Evolutionary conservation across 2,329 filamentous ascomycete genomes (phyloP).

Genomic region (Tolypocladium guangdongense): DNA sequence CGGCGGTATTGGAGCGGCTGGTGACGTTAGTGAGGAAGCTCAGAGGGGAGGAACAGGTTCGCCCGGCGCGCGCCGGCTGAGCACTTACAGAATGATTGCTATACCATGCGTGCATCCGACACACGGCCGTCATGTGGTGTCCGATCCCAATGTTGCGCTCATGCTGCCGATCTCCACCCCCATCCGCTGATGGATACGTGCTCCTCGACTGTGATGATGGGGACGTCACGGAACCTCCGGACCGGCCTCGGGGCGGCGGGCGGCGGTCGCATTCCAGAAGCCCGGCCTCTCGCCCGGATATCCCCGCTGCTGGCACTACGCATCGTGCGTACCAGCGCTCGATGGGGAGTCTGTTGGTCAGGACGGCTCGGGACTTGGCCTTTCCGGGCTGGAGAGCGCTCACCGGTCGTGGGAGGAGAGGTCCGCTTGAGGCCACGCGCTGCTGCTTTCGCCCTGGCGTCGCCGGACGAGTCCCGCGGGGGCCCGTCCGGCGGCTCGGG

Average conservation of each 20-base stretch:
- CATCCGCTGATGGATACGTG: conserved; percentile 1
- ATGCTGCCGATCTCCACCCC: conserved; percentile 4
- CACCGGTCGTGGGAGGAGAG: conserved; percentile 9
- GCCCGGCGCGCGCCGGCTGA: too few relatives aligned
- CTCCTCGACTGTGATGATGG: conserved; percentile 19
- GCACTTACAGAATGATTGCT: background rate
- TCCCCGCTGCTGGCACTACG: background rate
- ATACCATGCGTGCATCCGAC: background rate
- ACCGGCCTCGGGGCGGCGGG: conserved; percentile 14
- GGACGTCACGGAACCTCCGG: conserved; percentile 13
- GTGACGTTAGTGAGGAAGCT: background rate
- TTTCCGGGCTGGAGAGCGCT: conserved; percentile 12
- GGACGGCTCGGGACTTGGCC: conserved; percentile 8
- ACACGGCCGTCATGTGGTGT: background rate
- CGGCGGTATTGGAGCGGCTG: background rate
- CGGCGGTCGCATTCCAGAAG: conserved; percentile 6
- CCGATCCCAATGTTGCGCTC: background rate
- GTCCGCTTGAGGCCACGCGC: conserved; percentile 5
- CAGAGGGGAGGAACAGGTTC: background rate
- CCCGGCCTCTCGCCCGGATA: background rate
- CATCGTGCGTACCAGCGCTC: background rate
- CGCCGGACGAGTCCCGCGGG: background rate
- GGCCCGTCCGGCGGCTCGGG: conserved; percentile 9
- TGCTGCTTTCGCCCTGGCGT: background rate
- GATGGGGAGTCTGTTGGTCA: conserved; percentile 5